Conservation (phyloP, 2,329 filamentous ascomycete species). For the Elsinoe necatrix region DNA sequence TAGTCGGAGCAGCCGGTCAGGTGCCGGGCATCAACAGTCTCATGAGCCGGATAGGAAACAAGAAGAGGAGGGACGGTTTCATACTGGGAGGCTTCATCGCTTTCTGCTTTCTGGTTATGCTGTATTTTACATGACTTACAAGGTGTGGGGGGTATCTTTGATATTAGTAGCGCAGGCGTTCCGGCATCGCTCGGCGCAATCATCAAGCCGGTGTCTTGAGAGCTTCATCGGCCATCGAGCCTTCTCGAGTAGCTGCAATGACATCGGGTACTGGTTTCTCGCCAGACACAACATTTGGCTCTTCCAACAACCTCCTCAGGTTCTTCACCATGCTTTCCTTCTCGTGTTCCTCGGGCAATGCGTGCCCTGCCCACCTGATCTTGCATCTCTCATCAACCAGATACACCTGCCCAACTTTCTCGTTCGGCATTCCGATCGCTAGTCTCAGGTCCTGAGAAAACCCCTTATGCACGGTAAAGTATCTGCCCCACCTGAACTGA, state of each 20-base stretch:
- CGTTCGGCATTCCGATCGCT: slow-evolving; percentile 65
- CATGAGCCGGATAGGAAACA: slow-evolving; percentile 85
- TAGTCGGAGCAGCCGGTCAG: slow-evolving; percentile 79
- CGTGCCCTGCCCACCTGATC: slow-evolving; percentile 91
- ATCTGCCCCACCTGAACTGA: slow-evolving; percentile 46
- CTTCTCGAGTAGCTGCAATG: slow-evolving; percentile 23
- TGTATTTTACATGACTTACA: slow-evolving; percentile 57
- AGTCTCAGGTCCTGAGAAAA: slow-evolving; percentile 49
- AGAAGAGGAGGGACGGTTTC: slow-evolving; percentile 89
- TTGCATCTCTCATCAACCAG: slow-evolving; percentile 78
- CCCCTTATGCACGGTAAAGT: slow-evolving; percentile 52
- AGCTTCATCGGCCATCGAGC: not conserved
- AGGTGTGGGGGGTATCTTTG: slow-evolving; percentile 8
- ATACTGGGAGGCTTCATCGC: slow-evolving; percentile 89
- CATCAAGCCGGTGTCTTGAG: not conserved
- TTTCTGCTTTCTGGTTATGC: slow-evolving; percentile 78
- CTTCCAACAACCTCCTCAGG: slow-evolving; percentile 53
- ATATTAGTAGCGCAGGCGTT: slow-evolving; percentile 13
- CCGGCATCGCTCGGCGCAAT: not conserved
- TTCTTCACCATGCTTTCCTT: slow-evolving; percentile 58
- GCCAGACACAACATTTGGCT: slow-evolving; percentile 30
- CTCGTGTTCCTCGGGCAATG: slow-evolving; percentile 57
- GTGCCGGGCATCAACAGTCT: slow-evolving; percentile 88
- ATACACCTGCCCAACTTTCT: slow-evolving; percentile 89
- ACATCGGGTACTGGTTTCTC: slow-evolving; percentile 33